Conservation (phyloP, 306 rosid species). For the Lablab purpureus region DNA sequence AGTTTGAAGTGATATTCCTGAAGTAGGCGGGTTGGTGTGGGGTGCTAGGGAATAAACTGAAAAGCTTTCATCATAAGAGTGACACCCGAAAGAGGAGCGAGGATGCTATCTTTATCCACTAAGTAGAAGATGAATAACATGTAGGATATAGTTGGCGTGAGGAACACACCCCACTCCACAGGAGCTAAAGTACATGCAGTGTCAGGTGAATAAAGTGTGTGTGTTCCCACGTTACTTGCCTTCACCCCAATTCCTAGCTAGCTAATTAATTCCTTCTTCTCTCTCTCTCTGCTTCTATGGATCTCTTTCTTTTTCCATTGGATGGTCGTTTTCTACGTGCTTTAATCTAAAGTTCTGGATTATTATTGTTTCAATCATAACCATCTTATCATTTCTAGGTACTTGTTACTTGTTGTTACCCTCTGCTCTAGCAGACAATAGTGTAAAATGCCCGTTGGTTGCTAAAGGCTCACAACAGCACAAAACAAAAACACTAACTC, state of each 20-base stretch:
- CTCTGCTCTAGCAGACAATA: background rate
- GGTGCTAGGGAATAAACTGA: slow-evolving; percentile 49
- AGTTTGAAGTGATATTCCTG: slow-evolving; percentile 53
- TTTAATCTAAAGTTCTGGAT: slow-evolving; percentile 25
- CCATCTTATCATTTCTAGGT: slow-evolving; percentile 39
- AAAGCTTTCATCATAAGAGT: slow-evolving; percentile 54
- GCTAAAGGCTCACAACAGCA: slow-evolving; percentile 34
- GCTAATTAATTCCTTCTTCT: background rate
- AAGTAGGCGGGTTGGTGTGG: slow-evolving; percentile 52
- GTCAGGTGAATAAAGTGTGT: slow-evolving; percentile 63
- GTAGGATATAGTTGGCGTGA: slow-evolving; percentile 58
- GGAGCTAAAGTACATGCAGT: slow-evolving; percentile 47
- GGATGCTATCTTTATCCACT: slow-evolving; percentile 50
- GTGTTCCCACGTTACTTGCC: slow-evolving; percentile 52
- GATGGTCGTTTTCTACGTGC: slow-evolving; percentile 38
- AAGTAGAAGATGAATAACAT: slow-evolving; percentile 34
- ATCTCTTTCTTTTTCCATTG: slow-evolving; percentile 25
- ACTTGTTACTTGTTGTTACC: slow-evolving; percentile 39
- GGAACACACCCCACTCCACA: slow-evolving; percentile 55
- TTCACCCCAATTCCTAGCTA: slow-evolving; percentile 4
- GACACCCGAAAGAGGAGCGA: slow-evolving; percentile 51
- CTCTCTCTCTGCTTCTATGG: background rate
- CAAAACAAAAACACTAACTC: slow-evolving; percentile 25
- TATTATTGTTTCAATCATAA: slow-evolving; percentile 49
- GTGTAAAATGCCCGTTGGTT: slow-evolving; percentile 23